These are phyloP conservation scores for Huntiella omanensis DNA, from an alignment of 2,329 filamentous ascomycete genomes.

Conservation along the genomic window DNA sequence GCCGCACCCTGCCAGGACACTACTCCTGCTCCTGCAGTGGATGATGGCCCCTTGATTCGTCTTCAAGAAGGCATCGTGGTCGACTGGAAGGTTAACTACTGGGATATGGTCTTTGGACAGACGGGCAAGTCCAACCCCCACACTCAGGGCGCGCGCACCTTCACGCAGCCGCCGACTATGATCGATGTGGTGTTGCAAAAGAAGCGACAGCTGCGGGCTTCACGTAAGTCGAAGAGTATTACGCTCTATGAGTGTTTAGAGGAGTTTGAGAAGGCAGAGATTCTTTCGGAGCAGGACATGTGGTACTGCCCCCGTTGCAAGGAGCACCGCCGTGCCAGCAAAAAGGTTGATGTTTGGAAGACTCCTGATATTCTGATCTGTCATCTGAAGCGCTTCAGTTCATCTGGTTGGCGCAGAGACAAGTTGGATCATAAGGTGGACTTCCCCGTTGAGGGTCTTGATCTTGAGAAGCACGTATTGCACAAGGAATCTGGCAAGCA, in stretches of 20 bases:
- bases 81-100: conserved; percentile 60
- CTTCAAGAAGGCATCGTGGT: conserved; percentile 72
- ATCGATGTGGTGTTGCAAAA: conserved; percentile 47
- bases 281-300: conserved; percentile 84
- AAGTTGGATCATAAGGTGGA: conserved; percentile 85
- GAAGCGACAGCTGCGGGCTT: conserved; percentile 44
- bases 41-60: conserved; percentile 48
- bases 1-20: conserved; percentile 19
- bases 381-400: conserved; percentile 90
- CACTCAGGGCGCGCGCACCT: conserved; percentile 41
- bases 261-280: conserved; percentile 86
- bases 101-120: conserved; percentile 49
- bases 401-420: conserved; percentile 60
- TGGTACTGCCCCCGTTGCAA: conserved; percentile 98
- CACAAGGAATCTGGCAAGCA: conserved; percentile 64
- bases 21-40: conserved; percentile 20
- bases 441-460: conserved; percentile 74
- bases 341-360: conserved; percentile 96
- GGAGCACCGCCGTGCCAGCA: conserved; percentile 76
- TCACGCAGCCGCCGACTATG: conserved; percentile 30
- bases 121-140: conserved; percentile 22
- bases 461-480: conserved; percentile 63
- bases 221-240: conserved; percentile 40
- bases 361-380: conserved; percentile 87
- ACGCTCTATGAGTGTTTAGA: conserved; percentile 78